Base-by-base conservation (phyloP, 2,329 filamentous ascomycete genomes). In the Fusarium fracticaudum region DNA sequence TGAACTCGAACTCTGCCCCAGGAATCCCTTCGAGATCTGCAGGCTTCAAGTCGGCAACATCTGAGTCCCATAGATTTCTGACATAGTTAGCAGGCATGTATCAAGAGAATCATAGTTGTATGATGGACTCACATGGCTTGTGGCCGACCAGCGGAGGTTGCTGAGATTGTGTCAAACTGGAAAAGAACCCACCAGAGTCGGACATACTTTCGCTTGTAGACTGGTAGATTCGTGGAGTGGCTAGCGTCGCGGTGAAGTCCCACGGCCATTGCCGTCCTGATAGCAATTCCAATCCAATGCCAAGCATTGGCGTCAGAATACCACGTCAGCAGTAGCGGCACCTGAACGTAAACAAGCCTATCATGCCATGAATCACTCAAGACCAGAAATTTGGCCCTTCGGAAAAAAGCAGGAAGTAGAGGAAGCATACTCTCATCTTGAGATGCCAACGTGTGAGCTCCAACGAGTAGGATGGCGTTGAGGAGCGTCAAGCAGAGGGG, bases 271-370 rank as follows among this genome's bases (percentile, higher is more conserved):
- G 65, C 65, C 10, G 65, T 68, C 33, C 65, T 61, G 0, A 24
- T 62, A 2, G 65, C 64, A 29, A 68, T 61, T 5, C 65, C 65
- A 35, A 68, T 68, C 65, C 65, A 68, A n/a, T 68, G 40, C 65
- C 65, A 68, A 5, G 65, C 54, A 17, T 68, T 62, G 6, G 41
- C 54, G 4, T 68, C 65, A 10, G 64, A 62, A 54, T 68, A 54
- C 65, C 65, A 68, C 4, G 65, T 68, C 31, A 68, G n/a, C 1
- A 68, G 12, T 0, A 68, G 41, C 1, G 64, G 64, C 1, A 68
- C 64, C 48, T 68, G 65, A 1, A 68, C 50, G 1, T 54, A 61
- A 5, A 53, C 47, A 31, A 68, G 65, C 9, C 65, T 68, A 14
- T 68, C 65, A 29, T 51, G 54, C 35, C 65, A 45, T 14, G 40